Evolutionary conservation across 1,139 yeast species (phyloP), one percentile per base, ranked within the genome.

Genomic region (Zhuliangozyma blackwelliae): DNA sequence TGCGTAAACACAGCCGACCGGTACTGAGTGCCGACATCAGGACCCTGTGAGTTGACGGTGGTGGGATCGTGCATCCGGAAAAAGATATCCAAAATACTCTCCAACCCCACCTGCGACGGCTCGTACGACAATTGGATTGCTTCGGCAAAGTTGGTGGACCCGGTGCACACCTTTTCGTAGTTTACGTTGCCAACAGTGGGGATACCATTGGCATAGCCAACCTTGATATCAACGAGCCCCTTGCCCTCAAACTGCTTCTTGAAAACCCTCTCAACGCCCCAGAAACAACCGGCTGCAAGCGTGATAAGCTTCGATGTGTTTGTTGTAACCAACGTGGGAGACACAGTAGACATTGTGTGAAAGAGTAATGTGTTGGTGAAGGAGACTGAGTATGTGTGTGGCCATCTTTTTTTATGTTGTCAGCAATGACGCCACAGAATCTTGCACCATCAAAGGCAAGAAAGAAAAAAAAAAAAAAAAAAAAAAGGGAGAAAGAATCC

Each of bases 241-340:
- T 77, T 79, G 39, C 63, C 71, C 5, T 53, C 52, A 48, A 79
- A 84, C 45, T 84, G 74, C 54, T 84, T 84, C 44, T 82, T 66
- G 64, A 77, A 89, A 28, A 90, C 79, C 50, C 84, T 83, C 54
- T 92, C 97, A 10, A 85, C 88, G 13, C 96, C 96, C 97, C 97
- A 90, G 69, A 89, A 92, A 56, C 98, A 90, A 3, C 94, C 94
- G 2, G 85, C 89, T 1, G 87, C 90, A 19, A 83, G 58, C 0
- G 89, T 82, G 38, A 81, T 57, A 27, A 80, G 48, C 47, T 74
- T 69, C 35, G 82, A 54, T 5, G 69, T 56, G 6, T 65, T 32
- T 2, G 72, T 61, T 10, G 63, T 59, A 35, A 53, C 57, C 31
- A 70, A 46, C 2, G 68, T 60, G 5, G 72, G 66, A 2, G 75